phyloP scores from a whole-genome alignment of 2,329 filamentous ascomycete genomes.

The Fusarium sp. region DNA sequence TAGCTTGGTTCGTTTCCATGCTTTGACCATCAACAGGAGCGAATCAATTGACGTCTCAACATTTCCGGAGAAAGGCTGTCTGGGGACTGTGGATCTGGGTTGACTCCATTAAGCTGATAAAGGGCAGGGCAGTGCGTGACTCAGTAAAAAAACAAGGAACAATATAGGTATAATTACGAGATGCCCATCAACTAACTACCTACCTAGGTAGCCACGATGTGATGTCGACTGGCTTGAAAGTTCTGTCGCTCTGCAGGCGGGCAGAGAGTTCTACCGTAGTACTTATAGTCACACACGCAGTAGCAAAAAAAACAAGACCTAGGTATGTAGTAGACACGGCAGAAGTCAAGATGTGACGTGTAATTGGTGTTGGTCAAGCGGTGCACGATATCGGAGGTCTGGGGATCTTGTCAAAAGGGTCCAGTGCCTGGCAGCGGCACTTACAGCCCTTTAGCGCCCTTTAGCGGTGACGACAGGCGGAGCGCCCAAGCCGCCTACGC shows the following conservation, averaged over 20 bases:
- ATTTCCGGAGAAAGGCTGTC: conserved; percentile 19
- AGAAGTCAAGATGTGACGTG: conserved; percentile 9
- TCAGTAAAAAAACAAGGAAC: conserved; percentile 1
- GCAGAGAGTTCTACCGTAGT: not conserved
- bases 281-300: not conserved
- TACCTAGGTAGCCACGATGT: too few relatives aligned
- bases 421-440: conserved; percentile 34
- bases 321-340: not conserved
- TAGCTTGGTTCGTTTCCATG: conserved; percentile 11
- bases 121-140: conserved; percentile 17
- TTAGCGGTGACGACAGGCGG: conserved; percentile 17
- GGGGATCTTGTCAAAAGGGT: conserved; percentile 26
- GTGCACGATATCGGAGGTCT: conserved; percentile 37
- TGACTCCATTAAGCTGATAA: conserved; percentile 26
- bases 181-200: too few relatives aligned
- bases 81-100: conserved; percentile 17
- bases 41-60: conserved; percentile 34
- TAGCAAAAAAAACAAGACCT: not conserved
- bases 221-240: not conserved
- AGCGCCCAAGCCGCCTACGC: conserved; percentile 22
- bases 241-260: not conserved
- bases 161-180: not conserved
- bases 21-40: conserved; percentile 27
- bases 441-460: conserved; percentile 1
- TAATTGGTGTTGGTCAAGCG: conserved; percentile 35